Evolutionary conservation across 2,329 filamentous ascomycete species (phyloP).

Genomic region (Verticillium longisporum): DNA sequence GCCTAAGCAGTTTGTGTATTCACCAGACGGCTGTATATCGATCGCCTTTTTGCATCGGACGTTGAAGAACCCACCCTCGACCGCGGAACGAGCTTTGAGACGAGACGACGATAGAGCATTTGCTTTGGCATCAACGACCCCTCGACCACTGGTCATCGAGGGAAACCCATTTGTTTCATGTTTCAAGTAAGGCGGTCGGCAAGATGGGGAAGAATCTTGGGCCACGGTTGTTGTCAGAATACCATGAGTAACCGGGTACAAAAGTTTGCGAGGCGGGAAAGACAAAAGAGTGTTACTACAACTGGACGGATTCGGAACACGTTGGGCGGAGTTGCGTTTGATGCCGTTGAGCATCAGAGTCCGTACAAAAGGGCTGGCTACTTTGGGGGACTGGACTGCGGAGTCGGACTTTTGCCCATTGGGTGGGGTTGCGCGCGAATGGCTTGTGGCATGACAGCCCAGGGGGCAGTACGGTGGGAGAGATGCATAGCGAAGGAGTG

Average conservation of each 20-base stretch:
- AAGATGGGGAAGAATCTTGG: conserved; percentile 35
- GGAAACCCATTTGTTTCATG: neutral
- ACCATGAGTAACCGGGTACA: conserved; percentile 20
- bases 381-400: conserved; percentile 2
- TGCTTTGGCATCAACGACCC: conserved; percentile 8
- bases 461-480: conserved; percentile 11
- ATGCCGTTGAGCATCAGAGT: conserved; percentile 13
- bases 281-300: conserved; percentile 29
- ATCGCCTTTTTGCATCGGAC: neutral
- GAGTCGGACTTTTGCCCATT: neutral
- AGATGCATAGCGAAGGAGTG: conserved; percentile 38
- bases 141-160: conserved; percentile 29
- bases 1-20: conserved; percentile 33
- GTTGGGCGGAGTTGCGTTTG: conserved; percentile 19
- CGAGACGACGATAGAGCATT: conserved; percentile 36
- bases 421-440: conserved; percentile 1
- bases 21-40: conserved; percentile 7
- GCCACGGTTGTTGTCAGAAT: conserved; percentile 20
- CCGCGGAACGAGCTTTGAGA: conserved; percentile 29
- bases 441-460: neutral
- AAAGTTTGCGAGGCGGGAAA: conserved; percentile 34
- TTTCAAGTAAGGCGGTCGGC: conserved; percentile 28
- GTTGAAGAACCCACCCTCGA: neutral
- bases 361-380: conserved; percentile 13
- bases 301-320: conserved; percentile 14